Conservation (phyloP, 2,329 filamentous ascomycete genomes). For the Arthroderma uncinatum region DNA sequence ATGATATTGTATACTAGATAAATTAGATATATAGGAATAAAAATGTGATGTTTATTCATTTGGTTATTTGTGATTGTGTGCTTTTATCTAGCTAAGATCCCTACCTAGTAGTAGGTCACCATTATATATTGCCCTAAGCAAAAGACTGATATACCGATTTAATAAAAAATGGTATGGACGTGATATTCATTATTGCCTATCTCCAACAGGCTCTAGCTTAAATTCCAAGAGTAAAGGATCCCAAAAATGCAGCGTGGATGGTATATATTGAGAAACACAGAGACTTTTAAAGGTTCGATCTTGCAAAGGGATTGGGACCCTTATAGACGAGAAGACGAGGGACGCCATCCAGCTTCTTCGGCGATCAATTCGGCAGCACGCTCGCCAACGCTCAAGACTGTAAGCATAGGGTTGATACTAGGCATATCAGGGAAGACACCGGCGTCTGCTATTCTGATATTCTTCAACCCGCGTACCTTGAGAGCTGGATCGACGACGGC, state of each 20-base stretch:
- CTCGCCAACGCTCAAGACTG: conserved; percentile 74
- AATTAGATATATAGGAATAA: neutral
- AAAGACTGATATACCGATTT: no score
- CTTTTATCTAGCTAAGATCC: no score
- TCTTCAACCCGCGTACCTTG: conserved; percentile 60
- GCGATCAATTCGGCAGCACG: conserved; percentile 73
- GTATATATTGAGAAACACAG: neutral
- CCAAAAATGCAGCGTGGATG: neutral
- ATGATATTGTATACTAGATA: neutral
- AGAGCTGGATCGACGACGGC: conserved; percentile 72
- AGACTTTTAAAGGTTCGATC: neutral
- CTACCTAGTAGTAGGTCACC: no score
- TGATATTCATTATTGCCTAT: neutral
- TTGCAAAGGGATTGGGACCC: neutral
- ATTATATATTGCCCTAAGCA: no score
- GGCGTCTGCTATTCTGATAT: conserved; percentile 70
- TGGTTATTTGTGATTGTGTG: no score
- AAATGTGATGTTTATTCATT: neutral
- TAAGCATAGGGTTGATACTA: conserved; percentile 83
- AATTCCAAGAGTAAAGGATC: neutral
- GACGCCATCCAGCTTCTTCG: conserved; percentile 57
- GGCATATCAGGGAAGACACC: conserved; percentile 83
- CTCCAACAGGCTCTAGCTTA: neutral
- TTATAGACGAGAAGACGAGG: neutral
- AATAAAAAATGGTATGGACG: neutral